Base-by-base conservation (phyloP, 805 yeast genomes). In the Zygosaccharomyces bailii region DNA sequence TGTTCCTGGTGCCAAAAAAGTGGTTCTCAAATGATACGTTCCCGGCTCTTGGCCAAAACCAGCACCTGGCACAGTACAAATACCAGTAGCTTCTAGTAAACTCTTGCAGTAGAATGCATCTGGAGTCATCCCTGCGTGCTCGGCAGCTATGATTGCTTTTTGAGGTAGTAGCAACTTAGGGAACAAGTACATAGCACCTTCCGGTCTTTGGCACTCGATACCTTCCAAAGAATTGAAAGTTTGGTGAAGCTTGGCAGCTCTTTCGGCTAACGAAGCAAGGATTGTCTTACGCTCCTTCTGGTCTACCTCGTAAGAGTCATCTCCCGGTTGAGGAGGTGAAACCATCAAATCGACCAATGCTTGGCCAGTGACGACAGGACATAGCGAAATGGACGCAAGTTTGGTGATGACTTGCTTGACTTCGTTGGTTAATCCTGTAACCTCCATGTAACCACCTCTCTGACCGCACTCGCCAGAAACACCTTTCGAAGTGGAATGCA, bases 381-480 rank as follows among this genome's bases (percentile, higher is more conserved):
- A 93, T 44, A 93, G 74, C 23, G 93, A 83, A 54, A 93, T 89
- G 9, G 95, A 85, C 13, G 96, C 95, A 55, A 95, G 71, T 69
- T 93, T 93, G 66, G 84, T 73, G 42, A 93, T 74, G 44, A 86
- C 76, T 23, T 79, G 85, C 55, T 74, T 69, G 13, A 90, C 82
- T 35, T 84, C 89, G 2, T 72, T 73, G 10, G 75, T 70, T 67
- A 93, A 86, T 1, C 96, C 96, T 8, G 83, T 76, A 5, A 90
- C 69, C 68, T 93, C 99, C 93, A 93, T 86, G 72, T 90, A 93
- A 4, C 99, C 99, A 57, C 98, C 99, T 69, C 99, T 82, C 72
- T 93, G 99, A 49, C 99, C 99, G 75, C 99, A 93, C 69, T 93
- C 99, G 51, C 99, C 99, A 51, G 88, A 78, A 55, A 89, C 88